Evolutionary conservation across 2,329 filamentous ascomycete species (phyloP).

Genomic region (Epichloe coenophiala): DNA sequence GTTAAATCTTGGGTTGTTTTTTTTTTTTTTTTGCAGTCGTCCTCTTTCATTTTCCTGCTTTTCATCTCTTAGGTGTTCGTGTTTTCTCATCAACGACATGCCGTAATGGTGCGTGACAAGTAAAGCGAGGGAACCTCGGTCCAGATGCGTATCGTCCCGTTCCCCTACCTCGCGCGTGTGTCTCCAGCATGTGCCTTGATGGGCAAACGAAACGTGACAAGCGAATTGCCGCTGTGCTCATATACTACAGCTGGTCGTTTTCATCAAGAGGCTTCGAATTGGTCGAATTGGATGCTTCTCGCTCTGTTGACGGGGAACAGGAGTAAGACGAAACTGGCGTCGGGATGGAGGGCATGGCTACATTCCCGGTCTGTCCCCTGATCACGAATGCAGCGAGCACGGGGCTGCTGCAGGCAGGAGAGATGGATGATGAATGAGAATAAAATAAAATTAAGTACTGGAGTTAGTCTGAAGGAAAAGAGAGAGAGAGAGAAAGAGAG

Average conservation of each 20-base stretch:
- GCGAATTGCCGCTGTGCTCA: not conserved
- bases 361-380: no score
- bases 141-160: not conserved
- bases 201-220: not conserved
- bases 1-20: not conserved
- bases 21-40: not conserved
- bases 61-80: not conserved
- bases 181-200: not conserved
- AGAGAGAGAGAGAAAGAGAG: not conserved
- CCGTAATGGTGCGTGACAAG: no score
- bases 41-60: not conserved
- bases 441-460: no score
- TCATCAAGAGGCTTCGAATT: not conserved
- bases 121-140: not conserved
- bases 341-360: no score
- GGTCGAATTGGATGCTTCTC: no score
- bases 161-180: not conserved
- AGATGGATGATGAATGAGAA: no score
- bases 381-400: no score
- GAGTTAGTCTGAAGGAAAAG: not conserved
- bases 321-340: no score
- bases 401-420: no score
- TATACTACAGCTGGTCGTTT: not conserved
- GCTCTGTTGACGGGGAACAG: not conserved
- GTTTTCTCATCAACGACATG: no score